Base-by-base conservation (phyloP, 2,329 filamentous ascomycete genomes). In the Parastagonospora avenae region DNA sequence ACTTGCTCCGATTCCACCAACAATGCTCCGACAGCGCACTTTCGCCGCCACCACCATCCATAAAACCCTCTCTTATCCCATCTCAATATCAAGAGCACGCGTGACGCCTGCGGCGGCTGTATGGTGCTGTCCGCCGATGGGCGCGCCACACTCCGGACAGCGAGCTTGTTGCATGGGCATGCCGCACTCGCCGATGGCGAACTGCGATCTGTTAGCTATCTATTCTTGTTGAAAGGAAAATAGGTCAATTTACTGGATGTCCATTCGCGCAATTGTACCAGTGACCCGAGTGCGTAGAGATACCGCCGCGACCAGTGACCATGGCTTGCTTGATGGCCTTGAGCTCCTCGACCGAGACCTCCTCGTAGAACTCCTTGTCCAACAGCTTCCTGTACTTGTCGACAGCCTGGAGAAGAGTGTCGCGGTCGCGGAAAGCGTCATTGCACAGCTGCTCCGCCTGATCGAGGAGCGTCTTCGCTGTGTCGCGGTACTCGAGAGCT, bases 141-240 rank as follows among this genome's bases (percentile, higher is more conserved):
- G 54, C 1, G 77, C 77, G 2, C 77, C 80, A 56, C 87, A 91
- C 55, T 89, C 80, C 0, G 87, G 85, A 57, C 88, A 91, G 2
- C 68, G 68, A 1, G 85, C 80, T 14, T 62, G 47, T 65, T 90
- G 53, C 83, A 88, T 87, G 0, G 86, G 83, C 78, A 84, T 82
- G 1, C 86, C 86, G 60, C 86, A 88, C 52, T 89, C 83, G 1
- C 85, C 85, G 29, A 89, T 78, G 0, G 85, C 83, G 56, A 89
- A 80, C 57, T 67, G 19, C 28, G 1, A 31, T n/a, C 4, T 9
- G 37, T 62, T 42, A 62, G 50, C 5, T 43, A 1, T n/a, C n/a
- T 1, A 1, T n/a, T 29, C 1, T 2, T 4, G 11, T 38, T 9
- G 1, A 28, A 11, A 4, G 1, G 8, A 24, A 3, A 4, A n/a